Evolutionary conservation across 768 basidiomycete species (phyloP), one percentile per base, ranked within the genome.

Genomic region (Trametes sanguinea): DNA sequence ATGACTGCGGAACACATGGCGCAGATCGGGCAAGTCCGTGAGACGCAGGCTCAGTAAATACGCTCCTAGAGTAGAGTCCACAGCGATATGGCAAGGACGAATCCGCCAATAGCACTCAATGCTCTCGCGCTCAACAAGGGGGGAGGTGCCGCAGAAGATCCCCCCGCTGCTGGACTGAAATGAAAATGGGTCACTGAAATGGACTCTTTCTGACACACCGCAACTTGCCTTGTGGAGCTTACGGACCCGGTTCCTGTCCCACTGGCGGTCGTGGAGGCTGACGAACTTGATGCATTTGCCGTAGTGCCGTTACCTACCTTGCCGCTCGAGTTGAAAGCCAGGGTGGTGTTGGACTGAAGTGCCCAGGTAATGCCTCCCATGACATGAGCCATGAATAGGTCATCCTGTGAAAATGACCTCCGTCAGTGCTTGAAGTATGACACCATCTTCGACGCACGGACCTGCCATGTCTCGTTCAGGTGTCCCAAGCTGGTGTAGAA

Each of bases 401-500:
- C 73, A 62, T 95, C 82, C 86, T 93, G 63, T 48, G 35, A 43
- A 8, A 13, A 11, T 3, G 11, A 33, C 9, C 13, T 11, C 4
- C 29, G 13, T 50, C 2, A 50, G 48, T 33, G 48, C 4, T 5
- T 30, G 8, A 10, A n/a, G 11, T 5, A 14, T 29, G 7, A 4
- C 47, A 6, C 6, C 5, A 29, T 10, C 16, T 7, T 27, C 50
- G 57, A 65, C 60, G 6, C 40, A 55, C 9, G 22, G 9, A 87
- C 89, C 76, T 83, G 75, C 90, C 90, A 92, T 35, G 89, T 92
- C 68, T 89, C 85, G 67, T 85, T 87, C 54, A 85, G 74, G 71
- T 95, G 93, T 0, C 92, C 92, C 0, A 94, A 80, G 63, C 85
- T 81, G 0, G 93, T 94, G 71, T 92, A 94, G 76, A 90, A 94